These are phyloP conservation scores for Auriculariales sp. DNA, from an alignment of 768 basidiomycete genomes.

Conservation along the genomic window DNA sequence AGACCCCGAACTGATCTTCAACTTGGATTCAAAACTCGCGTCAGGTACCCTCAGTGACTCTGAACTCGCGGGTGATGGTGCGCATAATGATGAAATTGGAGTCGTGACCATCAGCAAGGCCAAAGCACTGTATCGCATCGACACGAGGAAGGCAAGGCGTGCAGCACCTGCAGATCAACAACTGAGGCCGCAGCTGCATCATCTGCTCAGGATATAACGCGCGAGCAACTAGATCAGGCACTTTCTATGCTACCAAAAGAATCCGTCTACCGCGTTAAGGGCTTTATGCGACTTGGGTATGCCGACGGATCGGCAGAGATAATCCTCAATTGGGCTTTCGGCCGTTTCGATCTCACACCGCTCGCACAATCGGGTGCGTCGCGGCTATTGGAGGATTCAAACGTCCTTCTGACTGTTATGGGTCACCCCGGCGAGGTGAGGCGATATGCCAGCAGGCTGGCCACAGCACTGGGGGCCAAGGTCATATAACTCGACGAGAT, in stretches of 20 bases:
- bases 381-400: slow-evolving; percentile 17
- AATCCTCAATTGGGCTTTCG: slow-evolving; percentile 92
- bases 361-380: slow-evolving; percentile 10
- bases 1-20: slow-evolving; percentile 70
- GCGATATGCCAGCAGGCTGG: slow-evolving; percentile 39
- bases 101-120: slow-evolving; percentile 33
- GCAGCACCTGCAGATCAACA: too few relatives aligned
- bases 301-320: slow-evolving; percentile 11
- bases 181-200: too few relatives aligned
- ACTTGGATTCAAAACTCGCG: slow-evolving; percentile 77
- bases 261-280: slow-evolving; percentile 70
- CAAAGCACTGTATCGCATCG: neutral
- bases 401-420: slow-evolving; percentile 72
- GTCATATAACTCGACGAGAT: too few relatives aligned
- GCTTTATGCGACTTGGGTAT: slow-evolving; percentile 46
- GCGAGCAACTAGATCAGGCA: too few relatives aligned
- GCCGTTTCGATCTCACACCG: slow-evolving; percentile 54
- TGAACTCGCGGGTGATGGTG: slow-evolving; percentile 7
- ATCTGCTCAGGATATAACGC: too few relatives aligned
- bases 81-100: slow-evolving; percentile 77
- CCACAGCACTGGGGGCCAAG: slow-evolving; percentile 25
- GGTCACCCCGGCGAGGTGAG: slow-evolving; percentile 74
- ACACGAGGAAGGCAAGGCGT: neutral
- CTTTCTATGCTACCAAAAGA: slow-evolving; percentile 48
- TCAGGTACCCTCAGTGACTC: slow-evolving; percentile 10